Conservation (phyloP, 192 early-diverging fungal species). For the Rhizoclosmatium sp. region DNA sequence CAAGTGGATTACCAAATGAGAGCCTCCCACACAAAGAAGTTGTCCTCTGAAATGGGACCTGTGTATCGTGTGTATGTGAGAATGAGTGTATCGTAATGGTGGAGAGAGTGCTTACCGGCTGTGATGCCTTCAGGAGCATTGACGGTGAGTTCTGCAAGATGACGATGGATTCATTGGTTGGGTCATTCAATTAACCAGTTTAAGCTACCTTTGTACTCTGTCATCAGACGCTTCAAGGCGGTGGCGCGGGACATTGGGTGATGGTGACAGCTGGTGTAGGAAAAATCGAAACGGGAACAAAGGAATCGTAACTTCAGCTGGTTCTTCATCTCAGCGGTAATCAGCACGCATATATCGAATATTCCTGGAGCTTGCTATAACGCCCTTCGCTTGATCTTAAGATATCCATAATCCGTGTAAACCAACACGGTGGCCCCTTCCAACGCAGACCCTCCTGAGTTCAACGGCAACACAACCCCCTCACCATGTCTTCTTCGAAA, state of each 20-base stretch:
- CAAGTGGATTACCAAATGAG: slow-evolving; percentile 69
- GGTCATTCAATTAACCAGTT: too few species aligned
- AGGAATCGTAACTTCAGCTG: neutral
- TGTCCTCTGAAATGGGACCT: slow-evolving; percentile 37
- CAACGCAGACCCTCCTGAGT: neutral
- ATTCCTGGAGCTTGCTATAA: neutral
- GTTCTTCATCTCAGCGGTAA: too few species aligned
- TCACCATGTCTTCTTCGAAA: slow-evolving; percentile 8
- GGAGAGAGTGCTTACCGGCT: slow-evolving; percentile 7
- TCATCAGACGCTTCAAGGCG: slow-evolving; percentile 43
- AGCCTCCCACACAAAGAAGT: slow-evolving; percentile 90
- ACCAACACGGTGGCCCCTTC: neutral
- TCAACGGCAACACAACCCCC: neutral
- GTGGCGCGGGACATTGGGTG: slow-evolving; percentile 14
- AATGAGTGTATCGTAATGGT: neutral
- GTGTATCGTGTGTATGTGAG: neutral
- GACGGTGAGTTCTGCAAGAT: slow-evolving; percentile 31
- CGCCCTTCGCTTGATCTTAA: neutral
- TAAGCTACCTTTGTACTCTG: slow-evolving; percentile 37
- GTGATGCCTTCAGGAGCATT: slow-evolving; percentile 43
- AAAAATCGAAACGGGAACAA: neutral
- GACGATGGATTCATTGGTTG: neutral
- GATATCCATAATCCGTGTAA: neutral
- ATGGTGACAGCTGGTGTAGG: neutral
- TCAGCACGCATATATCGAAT: neutral